Percentiles rank a stretch among this genome's conserved stretches.
phyloP scores from a whole-genome alignment of 306 rosid species.

The Corylus heterophylla region DNA sequence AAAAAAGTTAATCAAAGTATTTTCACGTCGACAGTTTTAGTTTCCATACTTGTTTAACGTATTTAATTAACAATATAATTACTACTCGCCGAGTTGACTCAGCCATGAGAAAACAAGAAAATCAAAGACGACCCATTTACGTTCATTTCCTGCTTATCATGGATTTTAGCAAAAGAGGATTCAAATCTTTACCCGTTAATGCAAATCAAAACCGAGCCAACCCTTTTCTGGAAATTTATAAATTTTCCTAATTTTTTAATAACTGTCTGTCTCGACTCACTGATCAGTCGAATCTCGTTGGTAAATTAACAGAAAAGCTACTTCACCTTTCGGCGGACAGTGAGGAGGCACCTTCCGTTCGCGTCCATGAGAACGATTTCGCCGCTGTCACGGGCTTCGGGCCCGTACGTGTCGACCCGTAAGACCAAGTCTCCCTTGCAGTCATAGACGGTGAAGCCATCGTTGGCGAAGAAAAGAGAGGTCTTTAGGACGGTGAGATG shows the following conservation, averaged over 20 bases:
- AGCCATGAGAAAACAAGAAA: neutral
- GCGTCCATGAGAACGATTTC: slow-evolving; percentile 92
- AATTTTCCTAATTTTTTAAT: too few species aligned
- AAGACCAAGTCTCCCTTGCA: slow-evolving; percentile 67
- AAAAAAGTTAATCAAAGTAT: neutral
- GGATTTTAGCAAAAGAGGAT: neutral
- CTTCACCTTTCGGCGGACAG: slow-evolving; percentile 76
- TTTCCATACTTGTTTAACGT: too few species aligned
- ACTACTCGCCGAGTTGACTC: neutral
- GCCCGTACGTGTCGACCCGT: slow-evolving; percentile 85
- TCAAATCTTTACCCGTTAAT: neutral
- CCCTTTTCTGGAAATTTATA: neutral
- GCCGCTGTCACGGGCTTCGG: slow-evolving; percentile 45
- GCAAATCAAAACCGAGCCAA: neutral
- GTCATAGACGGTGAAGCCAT: slow-evolving; percentile 81
- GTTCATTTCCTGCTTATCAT: neutral
- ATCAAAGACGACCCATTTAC: neutral
- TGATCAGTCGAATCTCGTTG: too few species aligned
- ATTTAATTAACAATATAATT: neutral
- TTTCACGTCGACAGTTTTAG: too few species aligned
- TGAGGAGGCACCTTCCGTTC: slow-evolving; percentile 82
- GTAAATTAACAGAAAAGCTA: neutral
- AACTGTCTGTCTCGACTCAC: too few species aligned
- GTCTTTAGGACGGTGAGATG: slow-evolving; percentile 78
- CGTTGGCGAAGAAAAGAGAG: slow-evolving; percentile 76